Percentiles rank a stretch among this genome's conserved stretches.
Evolutionary conservation across 2,329 filamentous ascomycete species (phyloP).

Genomic region (Didymella glomerata): DNA sequence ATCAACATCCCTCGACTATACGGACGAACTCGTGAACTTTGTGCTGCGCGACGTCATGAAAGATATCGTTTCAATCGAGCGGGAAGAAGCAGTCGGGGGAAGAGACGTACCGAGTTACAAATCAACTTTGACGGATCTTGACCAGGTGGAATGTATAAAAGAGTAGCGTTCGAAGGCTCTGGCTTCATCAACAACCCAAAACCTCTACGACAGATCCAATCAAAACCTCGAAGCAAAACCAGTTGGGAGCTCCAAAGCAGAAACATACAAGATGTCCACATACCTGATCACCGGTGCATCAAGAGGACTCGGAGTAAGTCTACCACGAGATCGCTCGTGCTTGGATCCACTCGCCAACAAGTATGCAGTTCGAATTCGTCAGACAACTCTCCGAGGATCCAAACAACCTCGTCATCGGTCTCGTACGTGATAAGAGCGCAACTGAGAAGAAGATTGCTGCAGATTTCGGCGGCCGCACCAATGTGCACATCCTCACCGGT

Average conservation of each 20-base stretch:
- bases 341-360: not conserved
- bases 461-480: constrained; percentile 47
- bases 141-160: not conserved
- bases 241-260: not conserved
- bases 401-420: constrained; percentile 33
- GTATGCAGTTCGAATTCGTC: constrained; percentile 60
- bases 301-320: constrained; percentile 41
- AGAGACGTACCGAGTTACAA: not conserved
- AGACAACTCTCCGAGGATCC: constrained; percentile 56
- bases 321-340: not conserved
- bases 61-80: not conserved
- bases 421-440: constrained; percentile 51
- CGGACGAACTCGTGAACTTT: not conserved
- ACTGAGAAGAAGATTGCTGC: constrained; percentile 56
- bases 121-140: not conserved
- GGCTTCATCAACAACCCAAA: not conserved
- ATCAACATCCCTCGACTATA: not conserved
- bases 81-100: not conserved
- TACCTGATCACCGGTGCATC: constrained; percentile 44
- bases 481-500: constrained; percentile 35
- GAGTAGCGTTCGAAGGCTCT: not conserved
- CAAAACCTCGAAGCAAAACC: not conserved
- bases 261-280: constrained; percentile 30
- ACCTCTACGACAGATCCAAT: not conserved
- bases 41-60: not conserved